phyloP scores from a whole-genome alignment of 257 asterid species.

The Ajuga chamaepitys region DNA sequence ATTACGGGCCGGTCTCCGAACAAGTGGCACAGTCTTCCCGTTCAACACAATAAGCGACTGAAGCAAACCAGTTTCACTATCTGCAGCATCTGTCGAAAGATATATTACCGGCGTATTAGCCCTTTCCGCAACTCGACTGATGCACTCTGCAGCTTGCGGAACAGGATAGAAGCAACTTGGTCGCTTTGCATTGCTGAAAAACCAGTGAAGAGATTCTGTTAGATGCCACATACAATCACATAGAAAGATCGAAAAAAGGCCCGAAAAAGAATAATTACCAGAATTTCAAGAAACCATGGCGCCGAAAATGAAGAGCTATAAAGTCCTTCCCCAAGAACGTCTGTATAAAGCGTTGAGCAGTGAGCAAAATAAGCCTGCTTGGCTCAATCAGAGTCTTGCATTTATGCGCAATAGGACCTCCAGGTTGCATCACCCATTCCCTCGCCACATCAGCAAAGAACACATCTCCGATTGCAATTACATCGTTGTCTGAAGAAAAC shows the following conservation, averaged over 20 bases:
- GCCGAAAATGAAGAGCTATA: slow-evolving; percentile 85
- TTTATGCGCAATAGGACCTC: slow-evolving; percentile 85
- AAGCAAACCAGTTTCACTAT: slow-evolving; percentile 79
- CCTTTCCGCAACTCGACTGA: slow-evolving; percentile 68
- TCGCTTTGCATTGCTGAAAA: slow-evolving; percentile 73
- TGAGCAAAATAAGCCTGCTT: slow-evolving; percentile 75
- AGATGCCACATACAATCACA: slow-evolving; percentile 15
- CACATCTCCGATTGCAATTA: slow-evolving; percentile 89
- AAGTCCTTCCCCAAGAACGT: slow-evolving; percentile 88
- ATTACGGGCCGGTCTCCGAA: slow-evolving; percentile 76
- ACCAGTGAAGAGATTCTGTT: slow-evolving; percentile 7
- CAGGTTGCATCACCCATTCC: slow-evolving; percentile 90
- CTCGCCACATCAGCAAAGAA: slow-evolving; percentile 91
- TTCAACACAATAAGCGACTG: slow-evolving; percentile 69
- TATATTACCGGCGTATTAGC: slow-evolving; percentile 72
- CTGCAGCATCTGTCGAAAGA: slow-evolving; percentile 95
- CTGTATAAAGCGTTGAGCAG: slow-evolving; percentile 93
- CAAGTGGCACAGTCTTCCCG: slow-evolving; percentile 85
- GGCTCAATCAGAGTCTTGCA: slow-evolving; percentile 90
- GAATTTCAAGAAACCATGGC: slow-evolving; percentile 97
- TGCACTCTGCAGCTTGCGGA: slow-evolving; percentile 96
- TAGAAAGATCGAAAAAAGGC: neutral
- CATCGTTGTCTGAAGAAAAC: slow-evolving; percentile 62
- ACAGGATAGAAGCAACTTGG: slow-evolving; percentile 92
- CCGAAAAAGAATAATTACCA: slow-evolving; percentile 43